Evolutionary conservation across 176 grass and related monocot species (phyloP), one percentile per base, ranked within the genome.

Genomic region (Avena atlantica): DNA sequence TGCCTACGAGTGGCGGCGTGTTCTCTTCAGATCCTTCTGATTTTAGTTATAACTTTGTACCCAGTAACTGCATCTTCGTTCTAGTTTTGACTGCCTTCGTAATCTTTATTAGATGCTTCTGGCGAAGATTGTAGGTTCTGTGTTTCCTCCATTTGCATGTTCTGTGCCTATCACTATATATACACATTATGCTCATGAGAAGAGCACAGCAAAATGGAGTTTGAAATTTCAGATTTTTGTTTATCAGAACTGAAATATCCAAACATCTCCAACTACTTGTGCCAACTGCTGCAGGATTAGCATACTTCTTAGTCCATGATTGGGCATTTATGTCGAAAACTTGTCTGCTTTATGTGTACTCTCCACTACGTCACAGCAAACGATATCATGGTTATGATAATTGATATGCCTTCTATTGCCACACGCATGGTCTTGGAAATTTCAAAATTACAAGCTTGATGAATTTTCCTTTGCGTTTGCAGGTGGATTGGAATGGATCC

Each of bases 331-430:
- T 51, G 68, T 98, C 88, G 87, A 98, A 98, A 62, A 85, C 77
- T 75, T 91, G 87, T 79, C 57, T 82, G 52, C 93, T 92, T 87
- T 95, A 98, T 84, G 92, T 95, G 83, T 90, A 97, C 64, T 95
- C 91, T 78, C 70, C 89, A 83, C 91, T 95, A 93, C 95, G 80
- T 81, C 55, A 58, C 48, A 85, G 12, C 70, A 80, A 84, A 55
- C 55, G 70, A 77, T 3, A 70, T 73, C 23, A 79, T 66, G 44
- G 2, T 66, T 73, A 48, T 73, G 70, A 78, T 16, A 34, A 82
- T 81, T 51, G 2, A 49, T 64, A 49, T 48, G 65, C 24, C 29
- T 80, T 56, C 59, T 78, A 77, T 53, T 81, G 52, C 42, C 40
- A 67, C 19, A 1, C 4, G 82, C 81, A 64, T 53, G 52, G 82